Percentiles rank a stretch among this genome's conserved stretches.
Evolutionary conservation across 371 early-diverging fungal genomes (phyloP).

Genomic region (Lichtheimia corymbifera): DNA sequence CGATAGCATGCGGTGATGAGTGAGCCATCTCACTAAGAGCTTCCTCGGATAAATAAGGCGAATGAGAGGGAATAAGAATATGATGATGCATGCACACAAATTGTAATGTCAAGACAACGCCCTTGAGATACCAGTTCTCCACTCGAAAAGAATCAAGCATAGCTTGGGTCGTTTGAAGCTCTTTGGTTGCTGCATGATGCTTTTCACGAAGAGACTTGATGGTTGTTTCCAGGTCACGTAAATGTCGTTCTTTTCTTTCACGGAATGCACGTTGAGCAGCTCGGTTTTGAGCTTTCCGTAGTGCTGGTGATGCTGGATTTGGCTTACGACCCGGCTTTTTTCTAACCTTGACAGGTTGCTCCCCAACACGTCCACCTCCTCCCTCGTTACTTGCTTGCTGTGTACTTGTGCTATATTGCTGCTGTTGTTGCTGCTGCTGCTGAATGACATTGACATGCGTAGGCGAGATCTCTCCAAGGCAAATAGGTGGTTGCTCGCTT

Average conservation of each 20-base stretch:
- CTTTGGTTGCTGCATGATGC: conserved; percentile 38
- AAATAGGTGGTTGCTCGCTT: background rate
- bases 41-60: conserved; percentile 30
- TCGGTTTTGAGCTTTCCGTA: conserved; percentile 75
- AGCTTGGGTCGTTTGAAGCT: conserved; percentile 40
- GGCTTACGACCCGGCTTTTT: conserved; percentile 83
- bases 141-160: conserved; percentile 47
- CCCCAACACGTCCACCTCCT: background rate
- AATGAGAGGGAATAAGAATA: conserved; percentile 22
- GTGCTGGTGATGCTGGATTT: conserved; percentile 55
- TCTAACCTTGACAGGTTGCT: conserved; percentile 22
- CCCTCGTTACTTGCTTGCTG: too few relatives aligned
- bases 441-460: background rate
- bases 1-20: conserved; percentile 22
- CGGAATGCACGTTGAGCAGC: conserved; percentile 78
- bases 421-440: background rate
- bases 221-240: conserved; percentile 62
- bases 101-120: conserved; percentile 44
- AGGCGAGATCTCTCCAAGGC: background rate
- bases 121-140: conserved; percentile 56
- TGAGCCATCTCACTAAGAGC: conserved; percentile 25
- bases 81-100: conserved; percentile 29
- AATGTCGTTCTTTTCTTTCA: conserved; percentile 69
- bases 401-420: background rate
- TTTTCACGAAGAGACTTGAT: conserved; percentile 59